A percentile compares a stretch with the other conserved stretches of the same genome.
Evolutionary conservation across 306 rosid genomes (phyloP).

Genomic region (Urtica urens): DNA sequence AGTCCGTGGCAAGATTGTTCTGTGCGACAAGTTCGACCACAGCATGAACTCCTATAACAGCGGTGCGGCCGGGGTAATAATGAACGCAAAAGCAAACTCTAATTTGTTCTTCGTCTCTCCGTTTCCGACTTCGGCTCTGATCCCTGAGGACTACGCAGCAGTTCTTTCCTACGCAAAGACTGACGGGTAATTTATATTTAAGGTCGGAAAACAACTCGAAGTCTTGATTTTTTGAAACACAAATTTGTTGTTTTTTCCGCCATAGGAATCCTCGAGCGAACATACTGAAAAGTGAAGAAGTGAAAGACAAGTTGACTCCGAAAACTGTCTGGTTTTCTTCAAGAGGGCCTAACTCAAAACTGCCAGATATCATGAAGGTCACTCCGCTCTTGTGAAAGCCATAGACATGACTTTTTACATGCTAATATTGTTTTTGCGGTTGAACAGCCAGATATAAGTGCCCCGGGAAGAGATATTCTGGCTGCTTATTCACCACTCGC

Average conservation of each 20-base stretch:
- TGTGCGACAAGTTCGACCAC: not conserved
- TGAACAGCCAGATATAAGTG: conserved; percentile 29
- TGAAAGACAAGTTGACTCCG: conserved; percentile 14
- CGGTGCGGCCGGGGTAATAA: conserved; percentile 8
- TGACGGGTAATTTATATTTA: not conserved
- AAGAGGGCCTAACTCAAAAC: conserved; percentile 18
- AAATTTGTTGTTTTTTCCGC: not conserved
- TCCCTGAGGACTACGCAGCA: not conserved
- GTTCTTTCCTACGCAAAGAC: not conserved
- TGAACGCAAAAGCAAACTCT: accelerated
- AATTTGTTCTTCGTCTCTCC: not conserved
- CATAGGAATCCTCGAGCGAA: not conserved
- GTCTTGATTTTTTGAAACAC: not conserved
- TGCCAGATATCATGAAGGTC: conserved; percentile 18
- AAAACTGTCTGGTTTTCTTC: conserved; percentile 18
- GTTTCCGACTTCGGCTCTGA: not conserved
- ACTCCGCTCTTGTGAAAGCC: too few species aligned
- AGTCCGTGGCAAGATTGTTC: conserved; percentile 33
- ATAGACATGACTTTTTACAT: not conserved
- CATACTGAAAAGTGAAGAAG: conserved; percentile 7
- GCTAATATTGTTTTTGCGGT: not conserved
- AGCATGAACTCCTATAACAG: not conserved
- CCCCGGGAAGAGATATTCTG: conserved; percentile 18
- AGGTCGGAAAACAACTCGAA: not conserved
- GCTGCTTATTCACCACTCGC: conserved; percentile 15